phyloP scores from a whole-genome alignment of 768 basidiomycete species.

The Phlebiopsis flavidoalba region DNA sequence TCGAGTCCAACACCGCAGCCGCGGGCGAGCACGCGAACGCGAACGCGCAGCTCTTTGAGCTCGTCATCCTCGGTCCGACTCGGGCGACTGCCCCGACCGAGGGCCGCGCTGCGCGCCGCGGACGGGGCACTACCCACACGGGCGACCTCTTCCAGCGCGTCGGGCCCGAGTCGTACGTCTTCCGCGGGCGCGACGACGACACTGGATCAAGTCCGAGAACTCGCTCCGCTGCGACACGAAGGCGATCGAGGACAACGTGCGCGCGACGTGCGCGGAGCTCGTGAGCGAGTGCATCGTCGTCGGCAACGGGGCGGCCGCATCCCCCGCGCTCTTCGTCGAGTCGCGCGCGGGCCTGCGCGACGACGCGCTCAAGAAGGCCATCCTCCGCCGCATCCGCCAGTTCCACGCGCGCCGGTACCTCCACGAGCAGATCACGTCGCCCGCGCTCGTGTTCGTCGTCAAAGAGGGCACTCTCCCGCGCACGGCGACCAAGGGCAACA shows the following conservation, averaged over 20 bases:
- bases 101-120: constrained; percentile 45
- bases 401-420: constrained; percentile 75
- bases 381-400: constrained; percentile 64
- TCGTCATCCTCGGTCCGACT: constrained; percentile 65
- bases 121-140: constrained; percentile 65
- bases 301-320: constrained; percentile 67
- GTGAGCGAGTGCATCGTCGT: constrained; percentile 75
- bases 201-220: constrained; percentile 81
- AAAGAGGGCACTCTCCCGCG: constrained; percentile 62
- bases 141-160: constrained; percentile 73
- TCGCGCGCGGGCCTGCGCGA: constrained; percentile 41
- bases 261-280: constrained; percentile 56
- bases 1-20: constrained; percentile 31
- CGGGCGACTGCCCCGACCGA: constrained; percentile 62
- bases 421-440: constrained; percentile 68
- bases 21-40: constrained; percentile 45
- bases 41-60: constrained; percentile 53
- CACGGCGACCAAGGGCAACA: constrained; percentile 79
- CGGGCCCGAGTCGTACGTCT: constrained; percentile 52
- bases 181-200: constrained; percentile 75
- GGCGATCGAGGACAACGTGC: constrained; percentile 76
- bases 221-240: constrained; percentile 76
- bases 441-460: constrained; percentile 65
- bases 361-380: constrained; percentile 59
- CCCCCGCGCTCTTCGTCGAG: constrained; percentile 73